These are phyloP conservation scores for Selaginella tamariscina DNA, from an alignment of 75 land plant species.

Conservation along the genomic window DNA sequence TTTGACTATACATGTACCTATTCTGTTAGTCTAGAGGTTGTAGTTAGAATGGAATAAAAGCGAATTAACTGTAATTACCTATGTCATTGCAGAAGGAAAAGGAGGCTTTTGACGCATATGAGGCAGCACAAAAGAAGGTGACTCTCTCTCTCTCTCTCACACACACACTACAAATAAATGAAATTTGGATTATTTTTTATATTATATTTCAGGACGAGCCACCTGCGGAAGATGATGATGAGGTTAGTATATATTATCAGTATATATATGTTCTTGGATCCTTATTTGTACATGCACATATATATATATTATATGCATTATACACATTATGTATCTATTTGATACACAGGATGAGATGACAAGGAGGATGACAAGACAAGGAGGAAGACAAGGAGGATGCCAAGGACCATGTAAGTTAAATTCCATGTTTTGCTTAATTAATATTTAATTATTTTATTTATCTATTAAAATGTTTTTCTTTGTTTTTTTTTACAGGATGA, in stretches of 20 bases:
- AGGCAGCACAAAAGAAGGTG: background rate
- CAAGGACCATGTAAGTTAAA: background rate
- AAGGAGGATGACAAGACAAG: slow-evolving; percentile 3
- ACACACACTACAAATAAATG: too few species aligned
- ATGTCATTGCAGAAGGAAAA: too few species aligned
- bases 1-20: too few species aligned
- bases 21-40: too few species aligned
- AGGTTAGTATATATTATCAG: too few species aligned
- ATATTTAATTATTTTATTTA: background rate
- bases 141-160: too few species aligned
- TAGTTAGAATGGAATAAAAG: too few species aligned
- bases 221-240: background rate
- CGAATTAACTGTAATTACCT: too few species aligned
- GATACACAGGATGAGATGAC: background rate
- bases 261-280: too few species aligned
- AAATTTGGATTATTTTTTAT: background rate
- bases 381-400: background rate
- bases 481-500: background rate
- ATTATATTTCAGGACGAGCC: background rate
- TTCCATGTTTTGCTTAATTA: too few species aligned
- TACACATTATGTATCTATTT: background rate
- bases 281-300: too few species aligned
- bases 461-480: background rate
- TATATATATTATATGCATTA: background rate
- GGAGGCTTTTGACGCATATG: background rate